Evolutionary conservation across 2,329 filamentous ascomycete genomes (phyloP).

Genomic region (Tympanopsis confertula): DNA sequence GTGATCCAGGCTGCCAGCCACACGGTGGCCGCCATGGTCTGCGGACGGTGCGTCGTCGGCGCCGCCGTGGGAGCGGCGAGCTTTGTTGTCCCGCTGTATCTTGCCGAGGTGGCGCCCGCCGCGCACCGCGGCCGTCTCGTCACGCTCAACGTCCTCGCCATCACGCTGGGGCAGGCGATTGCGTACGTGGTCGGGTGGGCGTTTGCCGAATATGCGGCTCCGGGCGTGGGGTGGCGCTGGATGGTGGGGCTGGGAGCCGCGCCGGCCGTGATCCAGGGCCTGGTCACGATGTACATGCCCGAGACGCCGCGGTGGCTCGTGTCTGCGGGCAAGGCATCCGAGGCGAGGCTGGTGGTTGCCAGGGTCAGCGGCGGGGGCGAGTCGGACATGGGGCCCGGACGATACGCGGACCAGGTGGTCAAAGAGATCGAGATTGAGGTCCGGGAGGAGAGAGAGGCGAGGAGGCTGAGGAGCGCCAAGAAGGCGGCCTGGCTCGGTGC

Average conservation of each 20-base stretch:
- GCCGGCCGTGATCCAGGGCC: conserved; percentile 62
- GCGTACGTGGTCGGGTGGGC: conserved; percentile 77
- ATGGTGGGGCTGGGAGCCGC: conserved; percentile 78
- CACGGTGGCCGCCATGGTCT: conserved; percentile 52
- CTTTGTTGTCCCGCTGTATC: conserved; percentile 78
- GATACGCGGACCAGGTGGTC: conserved; percentile 47
- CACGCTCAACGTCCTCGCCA: conserved; percentile 70
- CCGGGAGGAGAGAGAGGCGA: conserved; percentile 38
- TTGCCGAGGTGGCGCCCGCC: conserved; percentile 73
- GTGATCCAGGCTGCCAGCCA: conserved; percentile 47
- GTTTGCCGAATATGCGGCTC: conserved; percentile 43
- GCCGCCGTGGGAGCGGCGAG: conserved; percentile 65
- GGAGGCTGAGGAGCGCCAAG: conserved; percentile 26
- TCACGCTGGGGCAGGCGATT: conserved; percentile 79
- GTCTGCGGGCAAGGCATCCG: conserved; percentile 46
- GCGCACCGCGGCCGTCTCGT: conserved; percentile 68
- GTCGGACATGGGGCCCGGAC: conserved; percentile 26
- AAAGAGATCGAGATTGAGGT: conserved; percentile 65
- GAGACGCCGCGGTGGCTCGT: conserved; percentile 86
- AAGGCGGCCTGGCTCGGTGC: conserved; percentile 27
- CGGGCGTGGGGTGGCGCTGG: conserved; percentile 66
- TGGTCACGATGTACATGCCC: conserved; percentile 61
- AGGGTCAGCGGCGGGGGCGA: conserved; percentile 44
- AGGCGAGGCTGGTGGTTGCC: conserved; percentile 54
- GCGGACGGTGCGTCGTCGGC: conserved; percentile 59